phyloP scores from a whole-genome alignment of 2,329 filamentous ascomycete genomes.

The Beauveria sp. region DNA sequence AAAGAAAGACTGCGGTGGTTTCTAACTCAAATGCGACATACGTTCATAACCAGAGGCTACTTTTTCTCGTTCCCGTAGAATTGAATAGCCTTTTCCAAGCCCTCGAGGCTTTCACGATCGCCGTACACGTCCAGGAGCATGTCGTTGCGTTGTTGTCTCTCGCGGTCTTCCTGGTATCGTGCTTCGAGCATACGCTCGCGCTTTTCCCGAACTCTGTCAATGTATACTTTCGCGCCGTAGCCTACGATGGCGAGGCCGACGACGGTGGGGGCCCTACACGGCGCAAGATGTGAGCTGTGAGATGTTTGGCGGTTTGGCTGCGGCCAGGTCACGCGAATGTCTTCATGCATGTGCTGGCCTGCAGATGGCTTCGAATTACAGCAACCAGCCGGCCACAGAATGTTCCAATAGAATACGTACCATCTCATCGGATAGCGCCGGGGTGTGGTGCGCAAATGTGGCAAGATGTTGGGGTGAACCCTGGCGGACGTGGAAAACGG shows the following conservation, averaged over 20 bases:
- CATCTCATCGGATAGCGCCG: constrained; percentile 22
- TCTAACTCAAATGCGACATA: not conserved
- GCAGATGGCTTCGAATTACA: not conserved
- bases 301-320: not conserved
- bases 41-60: not conserved
- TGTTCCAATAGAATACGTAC: constrained; percentile 17
- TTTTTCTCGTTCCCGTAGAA: constrained; percentile 32
- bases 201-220: constrained; percentile 21
- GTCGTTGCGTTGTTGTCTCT: constrained; percentile 30
- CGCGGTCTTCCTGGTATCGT: constrained; percentile 27
- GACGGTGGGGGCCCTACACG: constrained; percentile 25
- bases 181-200: constrained; percentile 21
- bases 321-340: not conserved
- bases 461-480: constrained; percentile 26
- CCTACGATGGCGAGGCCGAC: constrained; percentile 25
- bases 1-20: not conserved
- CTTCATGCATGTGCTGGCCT: not conserved
- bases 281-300: not conserved
- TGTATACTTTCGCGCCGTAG: constrained; percentile 27
- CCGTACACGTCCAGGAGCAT: constrained; percentile 43
- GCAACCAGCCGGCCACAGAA: not conserved
- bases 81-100: constrained; percentile 40
- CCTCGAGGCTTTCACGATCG: constrained; percentile 39
- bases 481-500: constrained; percentile 28
- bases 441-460: constrained; percentile 23